Evolutionary conservation across 495 filamentous ascomycete species (phyloP).

Genomic region (Lepraria neglecta): DNA sequence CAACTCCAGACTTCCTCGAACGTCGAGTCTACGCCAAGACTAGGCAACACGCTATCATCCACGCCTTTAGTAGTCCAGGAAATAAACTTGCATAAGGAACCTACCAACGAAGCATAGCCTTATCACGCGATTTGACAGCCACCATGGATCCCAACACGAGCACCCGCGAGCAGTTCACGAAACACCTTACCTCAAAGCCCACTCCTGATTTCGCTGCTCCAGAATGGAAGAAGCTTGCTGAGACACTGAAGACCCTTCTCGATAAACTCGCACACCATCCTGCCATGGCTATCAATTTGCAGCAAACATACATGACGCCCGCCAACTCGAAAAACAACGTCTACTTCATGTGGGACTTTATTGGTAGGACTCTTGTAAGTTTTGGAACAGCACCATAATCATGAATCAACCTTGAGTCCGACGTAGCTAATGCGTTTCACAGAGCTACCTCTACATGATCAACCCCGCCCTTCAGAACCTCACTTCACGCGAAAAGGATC

Average conservation of each 20-base stretch:
- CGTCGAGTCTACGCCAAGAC: no score
- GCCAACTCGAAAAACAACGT: conserved; percentile 33
- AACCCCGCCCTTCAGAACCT: conserved; percentile 13
- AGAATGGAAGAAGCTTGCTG: conserved; percentile 21
- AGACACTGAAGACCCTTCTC: conserved; percentile 20
- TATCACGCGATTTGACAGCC: no score
- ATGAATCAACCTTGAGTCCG: no score
- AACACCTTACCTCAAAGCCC: conserved; percentile 11
- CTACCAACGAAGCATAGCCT: no score
- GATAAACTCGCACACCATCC: conserved; percentile 32
- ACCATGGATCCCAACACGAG: no score
- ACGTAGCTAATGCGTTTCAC: neutral
- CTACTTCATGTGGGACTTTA: conserved; percentile 39
- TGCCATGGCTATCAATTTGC: conserved; percentile 34
- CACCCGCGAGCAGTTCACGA: conserved; percentile 26
- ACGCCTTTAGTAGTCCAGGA: no score
- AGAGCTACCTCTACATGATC: conserved; percentile 10
- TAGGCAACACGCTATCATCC: no score
- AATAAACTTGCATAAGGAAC: no score
- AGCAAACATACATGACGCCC: conserved; percentile 35
- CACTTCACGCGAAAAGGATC: conserved; percentile 14
- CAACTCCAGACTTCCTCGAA: no score
- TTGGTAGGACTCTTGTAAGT: conserved; percentile 28
- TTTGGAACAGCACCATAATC: neutral
- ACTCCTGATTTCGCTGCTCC: conserved; percentile 7